Base-by-base conservation (phyloP, 2,329 filamentous ascomycete species). In the Penicillium sp. region DNA sequence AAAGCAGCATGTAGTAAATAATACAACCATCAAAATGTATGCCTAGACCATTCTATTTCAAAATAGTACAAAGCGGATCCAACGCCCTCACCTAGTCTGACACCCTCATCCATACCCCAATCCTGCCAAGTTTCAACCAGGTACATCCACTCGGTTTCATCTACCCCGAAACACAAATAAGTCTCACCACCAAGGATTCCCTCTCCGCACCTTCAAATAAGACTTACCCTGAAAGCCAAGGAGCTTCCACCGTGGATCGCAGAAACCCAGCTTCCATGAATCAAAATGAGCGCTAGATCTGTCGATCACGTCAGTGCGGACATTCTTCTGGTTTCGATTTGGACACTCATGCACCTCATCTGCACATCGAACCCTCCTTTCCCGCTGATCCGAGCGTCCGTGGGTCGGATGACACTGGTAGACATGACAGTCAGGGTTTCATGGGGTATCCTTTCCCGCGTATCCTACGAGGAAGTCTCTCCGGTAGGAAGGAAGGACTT, bases 261-360 rank as follows among this genome's bases (percentile, higher is more conserved):
- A 35, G 50, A 44, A 52, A 52, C 26, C 13, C 13, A 52, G 43
- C 31, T 57, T 65, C 62, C 62, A 58, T 65, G 59, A 65, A 65
- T 65, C 61, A 63, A 29, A 59, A 29, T n/a, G 33, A 45, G 29
- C 13, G 37, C 42, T 33, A 31, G 27, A 26, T 29, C 9, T 21
- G 49, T 25, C 33, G 44, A 62, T 58, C 57, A 13, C 39, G 19
- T 23, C n/a, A 42, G 23, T 44, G n/a, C 50, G 43, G 29, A 9
- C 49, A 53, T 45, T 37, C 31, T 42, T 14, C 60, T 55, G 35
- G 39, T 55, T 54, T 57, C 45, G 51, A 44, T 21, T 39, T 26
- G 16, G 47, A 14, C 48, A 16, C 48, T 27, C 27, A 42, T 42
- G 48, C 33, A 33, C 35, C 14, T 26, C 48, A 43, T 56, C 44